Base-by-base conservation (phyloP, 2,329 filamentous ascomycete genomes). In the Monilinia fructicola region DNA sequence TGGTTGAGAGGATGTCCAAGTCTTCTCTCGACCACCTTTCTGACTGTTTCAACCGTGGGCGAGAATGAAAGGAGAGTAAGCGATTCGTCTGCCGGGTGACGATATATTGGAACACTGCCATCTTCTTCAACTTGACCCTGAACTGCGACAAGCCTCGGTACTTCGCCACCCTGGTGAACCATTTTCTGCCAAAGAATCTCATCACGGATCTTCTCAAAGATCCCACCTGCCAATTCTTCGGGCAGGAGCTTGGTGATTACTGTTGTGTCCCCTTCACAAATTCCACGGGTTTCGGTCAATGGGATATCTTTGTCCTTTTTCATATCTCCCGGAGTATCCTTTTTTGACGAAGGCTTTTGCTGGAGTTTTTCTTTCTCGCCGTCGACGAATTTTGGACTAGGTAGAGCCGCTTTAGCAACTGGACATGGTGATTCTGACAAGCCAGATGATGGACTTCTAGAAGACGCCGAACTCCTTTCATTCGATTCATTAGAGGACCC, bases 111-210 rank as follows among this genome's bases (percentile, higher is more conserved):
- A 76, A 91, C 88, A 70, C 83, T 88, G 23, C 91, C 91, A 73
- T 94, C 88, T 0, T 81, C 75, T 50, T 82, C 82, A 40, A 93
- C 81, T 21, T 84, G 81, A 4, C 93, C 95, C 77, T 98, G 93
- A 26, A 96, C 93, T 59, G 92, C 93, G 9, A 98, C 92, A 2
- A 97, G 85, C 48, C 95, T 88, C 54, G 95, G 95, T 0, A 98
- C 95, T 73, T 95, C 90, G 35, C 95, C 93, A 44, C 92, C 91
- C 71, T 94, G 90, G 73, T 98, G 95, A 54, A 89, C 89, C 95
- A 99, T 98, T 70, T 86, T 90, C 75, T 94, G 89, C 93, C 94
- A 99, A 71, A 84, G 81, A 0, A 97, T 87, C 76, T 98, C 93
- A 18, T 84, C 79, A 63, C 87, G 86, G 21, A 97, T 80, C 50